Evolutionary conservation across 768 basidiomycete genomes (phyloP).

Genomic region (Lactarius sanguifluus): DNA sequence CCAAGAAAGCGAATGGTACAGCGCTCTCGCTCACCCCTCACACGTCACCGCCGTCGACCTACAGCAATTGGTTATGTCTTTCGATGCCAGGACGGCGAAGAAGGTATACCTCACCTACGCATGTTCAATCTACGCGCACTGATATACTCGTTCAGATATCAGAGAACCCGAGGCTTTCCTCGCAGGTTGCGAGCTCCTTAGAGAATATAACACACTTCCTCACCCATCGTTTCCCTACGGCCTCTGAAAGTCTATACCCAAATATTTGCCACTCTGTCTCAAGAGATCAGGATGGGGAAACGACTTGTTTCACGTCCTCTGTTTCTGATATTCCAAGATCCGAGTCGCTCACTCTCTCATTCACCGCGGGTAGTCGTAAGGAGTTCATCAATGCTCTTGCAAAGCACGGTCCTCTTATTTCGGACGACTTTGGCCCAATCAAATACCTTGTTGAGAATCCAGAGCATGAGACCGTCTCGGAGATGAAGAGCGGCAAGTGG

Average conservation of each 20-base stretch:
- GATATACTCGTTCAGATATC: conserved; percentile 15
- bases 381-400: conserved; percentile 48
- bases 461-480: conserved; percentile 55
- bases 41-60: conserved; percentile 53
- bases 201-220: conserved; percentile 53
- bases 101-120: conserved; percentile 33
- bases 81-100: conserved; percentile 43
- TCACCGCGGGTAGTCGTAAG: conserved; percentile 49
- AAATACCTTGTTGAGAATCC: conserved; percentile 52
- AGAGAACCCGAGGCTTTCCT: conserved; percentile 28
- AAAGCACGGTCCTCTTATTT: conserved; percentile 34
- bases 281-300: conserved; percentile 26
- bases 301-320: conserved; percentile 44
- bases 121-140: background rate
- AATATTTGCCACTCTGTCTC: conserved; percentile 48
- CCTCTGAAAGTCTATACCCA: conserved; percentile 49
- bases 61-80: conserved; percentile 69
- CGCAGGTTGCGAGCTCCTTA: conserved; percentile 46
- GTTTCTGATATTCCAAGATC: conserved; percentile 40
- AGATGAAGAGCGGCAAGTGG: conserved; percentile 85
- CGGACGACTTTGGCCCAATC: conserved; percentile 42
- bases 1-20: conserved; percentile 52
- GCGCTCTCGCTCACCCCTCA: conserved; percentile 36
- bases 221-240: conserved; percentile 41
- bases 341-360: conserved; percentile 50